A percentile compares a stretch with the other conserved stretches of the same genome.
Conservation (phyloP, 202 grass and related monocot species). For the Bolboschoenoplectus hybrid region DNA sequence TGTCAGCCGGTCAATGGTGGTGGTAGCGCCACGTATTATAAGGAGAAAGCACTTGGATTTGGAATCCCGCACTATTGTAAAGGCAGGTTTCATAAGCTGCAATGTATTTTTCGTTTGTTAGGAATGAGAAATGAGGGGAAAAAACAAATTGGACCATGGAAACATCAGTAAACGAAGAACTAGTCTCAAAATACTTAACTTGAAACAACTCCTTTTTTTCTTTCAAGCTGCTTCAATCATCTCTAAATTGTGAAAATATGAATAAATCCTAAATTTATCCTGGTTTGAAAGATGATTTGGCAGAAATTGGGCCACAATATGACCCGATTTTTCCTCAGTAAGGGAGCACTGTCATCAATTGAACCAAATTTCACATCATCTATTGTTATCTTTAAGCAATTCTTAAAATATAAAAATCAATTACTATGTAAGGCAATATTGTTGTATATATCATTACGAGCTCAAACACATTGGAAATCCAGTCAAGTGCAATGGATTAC, state of each 20-base stretch:
- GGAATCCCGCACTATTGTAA: slow-evolving; percentile 63
- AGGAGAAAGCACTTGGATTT: slow-evolving; percentile 78
- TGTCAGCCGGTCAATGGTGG: slow-evolving; percentile 75
- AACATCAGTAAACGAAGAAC: background rate
- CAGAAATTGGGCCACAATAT: background rate
- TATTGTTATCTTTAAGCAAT: background rate
- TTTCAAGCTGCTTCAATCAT: background rate
- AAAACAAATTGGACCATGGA: slow-evolving; percentile 23
- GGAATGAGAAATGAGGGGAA: background rate
- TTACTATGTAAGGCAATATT: background rate
- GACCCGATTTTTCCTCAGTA: background rate
- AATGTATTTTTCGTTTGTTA: slow-evolving; percentile 33
- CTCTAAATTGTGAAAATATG: background rate
- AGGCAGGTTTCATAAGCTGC: slow-evolving; percentile 92
- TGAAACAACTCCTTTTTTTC: background rate
- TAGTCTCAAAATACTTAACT: background rate
- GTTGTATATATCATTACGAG: background rate
- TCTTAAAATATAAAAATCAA: background rate
- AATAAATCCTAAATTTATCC: slow-evolving; percentile 3
- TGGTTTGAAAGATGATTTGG: slow-evolving; percentile 1
- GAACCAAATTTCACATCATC: slow-evolving; percentile 6
- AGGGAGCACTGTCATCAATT: background rate
- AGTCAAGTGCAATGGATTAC: background rate
- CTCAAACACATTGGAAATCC: background rate
- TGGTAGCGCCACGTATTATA: slow-evolving; percentile 88